Evolutionary conservation across 2,329 filamentous ascomycete species (phyloP), one percentile per base, ranked within the genome.

Genomic region (Fusarium humuli): DNA sequence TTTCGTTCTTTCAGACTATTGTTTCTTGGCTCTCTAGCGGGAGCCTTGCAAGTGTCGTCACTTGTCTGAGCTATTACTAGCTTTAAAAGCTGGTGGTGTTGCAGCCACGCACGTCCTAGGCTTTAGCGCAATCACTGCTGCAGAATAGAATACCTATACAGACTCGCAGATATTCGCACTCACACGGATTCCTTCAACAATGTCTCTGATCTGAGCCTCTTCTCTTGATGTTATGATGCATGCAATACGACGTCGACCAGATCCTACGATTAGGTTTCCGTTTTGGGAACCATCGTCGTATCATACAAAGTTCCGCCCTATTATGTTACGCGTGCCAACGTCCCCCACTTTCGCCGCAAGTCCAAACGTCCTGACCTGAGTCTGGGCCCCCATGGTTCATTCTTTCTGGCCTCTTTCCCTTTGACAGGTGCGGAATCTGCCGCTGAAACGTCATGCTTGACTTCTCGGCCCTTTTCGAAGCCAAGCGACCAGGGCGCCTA

Each of bases 271-370:
- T 64, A 65, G 68, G 40, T 72, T 75, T 75, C 73, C 73, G 64
- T 60, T 74, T 74, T 69, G 41, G 70, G 61, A 56, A 46, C 69
- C 62, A 64, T 61, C 67, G 65, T 66, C 57, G 59, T 68, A 62
- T 62, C 61, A 65, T 63, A 63, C 55, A 13, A 54, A 61, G 49
- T 63, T 41, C 44, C 44, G 56, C 46, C 48, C 55, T 57, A 37
- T 41, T 57, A 37, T 41, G 34, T 52, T 61, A 60, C 58, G 60
- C 49, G 49, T 42, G 23, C 59, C 62, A 61, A 52, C 46, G 54
- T 64, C 71, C 73, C 71, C 73, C 73, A 73, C 73, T 69, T 66
- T 67, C 57, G 73, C 61, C 63, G 71, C 68, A 73, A 74, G 69
- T 64, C 63, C 67, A 74, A 73, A 74, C 71, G 49, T 61, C 41